Base-by-base conservation (phyloP, 129 eudicot genomes). In the Sambucus nigra region DNA sequence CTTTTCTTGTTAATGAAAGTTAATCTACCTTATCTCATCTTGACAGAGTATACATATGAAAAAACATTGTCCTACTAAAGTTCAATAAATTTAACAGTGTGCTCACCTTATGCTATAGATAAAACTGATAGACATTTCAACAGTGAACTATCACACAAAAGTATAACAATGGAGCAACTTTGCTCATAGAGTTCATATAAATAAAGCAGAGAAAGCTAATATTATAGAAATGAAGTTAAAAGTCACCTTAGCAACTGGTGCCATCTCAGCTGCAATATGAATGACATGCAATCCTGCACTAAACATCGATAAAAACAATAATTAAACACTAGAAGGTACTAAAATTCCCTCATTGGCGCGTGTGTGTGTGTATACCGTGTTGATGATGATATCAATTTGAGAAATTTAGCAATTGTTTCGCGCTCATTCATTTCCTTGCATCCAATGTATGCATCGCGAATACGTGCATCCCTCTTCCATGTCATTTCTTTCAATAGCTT, bases 241-340 rank as follows among this genome's bases (percentile, higher is more conserved):
- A 26, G 29, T 49, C 58, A 91, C 98, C 95, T 91, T 91, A 24
- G 98, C 98, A 75, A 91, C 98, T 38, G 98, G 98, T 51, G 98
- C 98, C 98, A 91, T 85, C 86, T 91, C 98, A 20, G 98, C 98
- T 35, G 95, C 98, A 60, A 91, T 85, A 56, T 91, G 98, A 61
- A 91, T 63, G 52, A 91, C 73, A 79, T 85, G 88, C 61, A 91
- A 73, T 71, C 86, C 87, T 58, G 84, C 61, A 80, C 98, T 91
- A 66, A 55, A 59, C 9, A 70, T 69, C 44, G 70, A 68, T 38
- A 53, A 48, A 38, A 76, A 62, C n/a, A 24, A 48, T 17, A 38
- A 52, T 65, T 52, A 61, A 53, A 55, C n/a, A 60, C 53, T 21
- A 46, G 31, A 21, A 41, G 35, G 32, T 40, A 23, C 20, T 24